Percentiles rank a stretch among this genome's conserved stretches.
Evolutionary conservation across 75 land plant genomes (phyloP).

Genomic region (Isoetes taiwanensis): DNA sequence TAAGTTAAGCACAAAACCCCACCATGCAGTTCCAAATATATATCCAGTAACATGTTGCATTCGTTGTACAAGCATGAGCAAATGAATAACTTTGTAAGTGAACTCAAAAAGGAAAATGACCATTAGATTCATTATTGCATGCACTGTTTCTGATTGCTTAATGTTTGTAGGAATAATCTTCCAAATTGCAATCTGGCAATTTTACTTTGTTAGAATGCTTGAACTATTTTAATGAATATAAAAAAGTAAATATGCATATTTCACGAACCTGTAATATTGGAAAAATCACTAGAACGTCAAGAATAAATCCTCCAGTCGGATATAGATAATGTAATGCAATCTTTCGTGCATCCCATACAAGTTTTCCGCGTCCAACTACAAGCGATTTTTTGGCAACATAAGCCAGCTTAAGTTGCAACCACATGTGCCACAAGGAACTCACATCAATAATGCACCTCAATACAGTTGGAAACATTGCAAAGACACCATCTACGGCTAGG

Average conservation of each 20-base stretch:
- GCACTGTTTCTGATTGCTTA: constrained; percentile 47
- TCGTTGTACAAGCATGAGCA: background rate
- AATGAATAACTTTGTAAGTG: constrained; percentile 4
- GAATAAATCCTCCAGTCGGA: background rate
- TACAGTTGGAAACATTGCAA: background rate
- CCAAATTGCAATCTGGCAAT: constrained; percentile 73
- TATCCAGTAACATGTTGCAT: constrained; percentile 3
- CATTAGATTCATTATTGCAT: too few relatives aligned
- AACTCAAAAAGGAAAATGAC: background rate
- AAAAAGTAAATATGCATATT: too few relatives aligned
- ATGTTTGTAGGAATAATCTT: constrained; percentile 48
- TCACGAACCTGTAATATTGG: constrained; percentile 1
- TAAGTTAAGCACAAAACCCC: background rate
- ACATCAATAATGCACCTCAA: background rate
- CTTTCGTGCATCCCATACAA: background rate
- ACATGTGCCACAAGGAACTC: background rate
- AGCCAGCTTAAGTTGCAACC: constrained; percentile 8
- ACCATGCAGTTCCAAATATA: constrained; percentile 4
- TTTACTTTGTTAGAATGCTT: too few relatives aligned
- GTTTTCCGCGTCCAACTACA: constrained; percentile 1
- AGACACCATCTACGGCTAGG: background rate
- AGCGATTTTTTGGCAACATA: background rate
- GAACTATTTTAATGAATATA: too few relatives aligned
- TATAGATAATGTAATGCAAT: background rate
- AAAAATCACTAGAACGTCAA: background rate